A percentile compares a stretch with the other conserved stretches of the same genome.
Conservation (phyloP, 2,329 filamentous ascomycete species). For the Nemania sp. region DNA sequence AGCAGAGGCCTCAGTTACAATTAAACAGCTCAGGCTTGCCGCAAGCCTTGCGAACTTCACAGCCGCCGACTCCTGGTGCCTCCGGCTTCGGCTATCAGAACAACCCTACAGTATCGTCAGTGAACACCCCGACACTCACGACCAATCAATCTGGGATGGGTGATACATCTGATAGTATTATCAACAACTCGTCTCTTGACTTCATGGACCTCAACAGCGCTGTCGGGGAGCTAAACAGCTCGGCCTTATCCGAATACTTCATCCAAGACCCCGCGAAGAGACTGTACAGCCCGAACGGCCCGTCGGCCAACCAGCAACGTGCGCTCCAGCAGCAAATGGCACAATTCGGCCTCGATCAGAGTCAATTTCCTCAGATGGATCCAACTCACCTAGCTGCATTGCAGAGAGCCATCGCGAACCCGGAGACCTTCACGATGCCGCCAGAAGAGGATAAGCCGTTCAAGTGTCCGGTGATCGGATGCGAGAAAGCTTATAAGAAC, state of each 20-base stretch:
- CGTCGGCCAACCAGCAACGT: conserved; percentile 63
- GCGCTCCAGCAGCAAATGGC: conserved; percentile 70
- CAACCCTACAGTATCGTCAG: conserved; percentile 95
- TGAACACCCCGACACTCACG: conserved; percentile 90
- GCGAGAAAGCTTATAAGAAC: conserved; percentile 99
- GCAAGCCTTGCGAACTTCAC: conserved; percentile 82
- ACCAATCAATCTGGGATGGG: conserved; percentile 67
- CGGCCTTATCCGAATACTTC: conserved; percentile 57
- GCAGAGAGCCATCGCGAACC: conserved; percentile 51
- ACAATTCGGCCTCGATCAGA: conserved; percentile 74
- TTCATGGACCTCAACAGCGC: conserved; percentile 64
- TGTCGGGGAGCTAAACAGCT: conserved; percentile 56
- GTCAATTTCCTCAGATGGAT: conserved; percentile 77
- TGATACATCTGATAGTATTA: conserved; percentile 71
- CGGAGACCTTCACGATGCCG: conserved; percentile 65
- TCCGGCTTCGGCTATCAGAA: conserved; percentile 81
- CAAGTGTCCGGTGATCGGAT: conserved; percentile 96
- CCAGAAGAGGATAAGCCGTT: conserved; percentile 97
- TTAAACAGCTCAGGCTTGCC: conserved; percentile 76
- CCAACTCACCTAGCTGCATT: conserved; percentile 62
- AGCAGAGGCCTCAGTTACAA: conserved; percentile 73
- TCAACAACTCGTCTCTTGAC: conserved; percentile 72
- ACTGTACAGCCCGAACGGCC: conserved; percentile 83
- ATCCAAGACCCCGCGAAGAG: conserved; percentile 97
- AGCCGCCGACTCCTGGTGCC: conserved; percentile 81